phyloP scores from a whole-genome alignment of 179 eudicot genomes.

The Vitellaria paradoxa region DNA sequence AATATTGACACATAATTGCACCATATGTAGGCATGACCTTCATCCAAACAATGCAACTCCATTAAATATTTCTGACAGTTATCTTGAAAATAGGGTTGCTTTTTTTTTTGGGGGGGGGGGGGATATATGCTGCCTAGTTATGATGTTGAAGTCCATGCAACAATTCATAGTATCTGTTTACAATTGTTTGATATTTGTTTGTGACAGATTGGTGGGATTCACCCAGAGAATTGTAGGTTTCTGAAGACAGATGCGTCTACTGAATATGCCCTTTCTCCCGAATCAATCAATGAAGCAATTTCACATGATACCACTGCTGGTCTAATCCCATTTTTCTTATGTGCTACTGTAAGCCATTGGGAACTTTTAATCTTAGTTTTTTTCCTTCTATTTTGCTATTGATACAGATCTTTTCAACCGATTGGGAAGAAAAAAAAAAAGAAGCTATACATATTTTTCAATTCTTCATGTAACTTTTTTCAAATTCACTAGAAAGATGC shows the following conservation, averaged over 20 bases:
- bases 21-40: neutral
- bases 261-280: slow-evolving; percentile 78
- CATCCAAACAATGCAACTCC: neutral
- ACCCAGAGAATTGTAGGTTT: slow-evolving; percentile 68
- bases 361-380: neutral
- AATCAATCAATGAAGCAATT: slow-evolving; percentile 47
- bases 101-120: neutral
- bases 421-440: too few relatives aligned
- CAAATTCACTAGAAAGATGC: too few relatives aligned
- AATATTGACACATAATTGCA: too few relatives aligned
- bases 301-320: slow-evolving; percentile 65
- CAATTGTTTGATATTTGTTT: slow-evolving; percentile 4
- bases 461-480: too few relatives aligned
- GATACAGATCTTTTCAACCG: neutral
- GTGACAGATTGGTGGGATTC: slow-evolving; percentile 81
- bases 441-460: too few relatives aligned
- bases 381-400: neutral
- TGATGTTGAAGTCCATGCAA: slow-evolving; percentile 4
- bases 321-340: slow-evolving; percentile 71
- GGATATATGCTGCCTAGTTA: neutral
- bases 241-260: slow-evolving; percentile 63
- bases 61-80: neutral
- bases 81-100: neutral
- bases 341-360: slow-evolving; percentile 74
- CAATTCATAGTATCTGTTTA: slow-evolving; percentile 5